Percentiles rank a stretch among this genome's conserved stretches.
Evolutionary conservation across 768 basidiomycete species (phyloP).

Genomic region (Brasilioporus rufonigricans): DNA sequence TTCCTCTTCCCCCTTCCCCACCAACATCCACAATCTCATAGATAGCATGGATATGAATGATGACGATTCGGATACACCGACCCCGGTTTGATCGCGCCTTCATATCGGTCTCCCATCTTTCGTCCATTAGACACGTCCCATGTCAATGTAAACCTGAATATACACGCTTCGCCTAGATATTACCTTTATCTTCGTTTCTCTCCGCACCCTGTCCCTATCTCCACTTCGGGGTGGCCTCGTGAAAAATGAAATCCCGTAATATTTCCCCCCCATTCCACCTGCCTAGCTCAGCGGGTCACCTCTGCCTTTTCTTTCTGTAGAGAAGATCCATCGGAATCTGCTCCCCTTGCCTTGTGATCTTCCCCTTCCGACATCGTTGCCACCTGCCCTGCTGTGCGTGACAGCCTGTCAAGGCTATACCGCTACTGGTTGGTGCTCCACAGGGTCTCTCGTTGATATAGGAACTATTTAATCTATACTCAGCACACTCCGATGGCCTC

Average conservation of each 20-base stretch:
- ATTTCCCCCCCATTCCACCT: neutral
- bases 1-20: too few relatives aligned
- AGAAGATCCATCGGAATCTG: constrained; percentile 11
- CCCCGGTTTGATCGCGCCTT: too few relatives aligned
- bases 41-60: too few relatives aligned
- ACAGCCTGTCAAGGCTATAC: constrained; percentile 25
- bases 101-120: too few relatives aligned
- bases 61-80: too few relatives aligned
- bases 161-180: too few relatives aligned
- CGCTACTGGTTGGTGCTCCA: constrained; percentile 17
- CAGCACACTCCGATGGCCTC: neutral
- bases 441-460: constrained; percentile 13
- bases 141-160: too few relatives aligned
- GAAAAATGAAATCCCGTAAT: neutral
- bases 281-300: neutral
- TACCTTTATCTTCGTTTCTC: too few relatives aligned
- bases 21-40: neutral
- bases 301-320: neutral
- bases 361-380: constrained; percentile 14
- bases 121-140: too few relatives aligned
- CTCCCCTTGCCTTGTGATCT: neutral
- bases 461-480: constrained; percentile 1
- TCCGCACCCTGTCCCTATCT: too few relatives aligned
- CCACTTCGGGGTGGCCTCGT: neutral
- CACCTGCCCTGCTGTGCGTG: constrained; percentile 22